Conservation (phyloP, 2,329 filamentous ascomycete genomes). For the Venturia effusa region DNA sequence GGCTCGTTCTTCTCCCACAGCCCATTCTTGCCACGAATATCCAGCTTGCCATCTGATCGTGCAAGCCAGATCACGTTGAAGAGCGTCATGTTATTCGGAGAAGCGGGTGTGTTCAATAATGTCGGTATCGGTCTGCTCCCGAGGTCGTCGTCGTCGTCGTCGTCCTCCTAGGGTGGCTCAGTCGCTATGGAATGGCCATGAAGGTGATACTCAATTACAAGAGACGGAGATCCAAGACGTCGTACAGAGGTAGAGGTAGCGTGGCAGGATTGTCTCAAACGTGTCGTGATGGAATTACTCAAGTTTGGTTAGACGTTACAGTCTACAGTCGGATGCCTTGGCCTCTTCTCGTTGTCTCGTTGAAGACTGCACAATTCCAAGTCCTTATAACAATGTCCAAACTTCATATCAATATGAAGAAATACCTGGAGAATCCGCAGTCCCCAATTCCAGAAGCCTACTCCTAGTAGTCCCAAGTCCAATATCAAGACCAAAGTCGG, state of each 20-base stretch:
- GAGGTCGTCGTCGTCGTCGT: too few species aligned
- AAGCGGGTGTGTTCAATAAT: background rate
- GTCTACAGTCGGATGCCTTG: background rate
- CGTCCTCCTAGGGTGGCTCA: background rate
- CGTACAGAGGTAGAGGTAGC: too few species aligned
- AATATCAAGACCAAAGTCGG: too few species aligned
- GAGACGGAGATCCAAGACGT: too few species aligned
- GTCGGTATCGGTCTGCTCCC: background rate
- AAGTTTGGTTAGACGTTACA: background rate
- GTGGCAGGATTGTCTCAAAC: too few species aligned
- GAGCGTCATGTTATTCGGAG: conserved; percentile 25
- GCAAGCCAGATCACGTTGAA: conserved; percentile 38
- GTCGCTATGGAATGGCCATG: background rate
- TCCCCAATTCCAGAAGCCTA: too few species aligned
- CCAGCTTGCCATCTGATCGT: conserved; percentile 38
- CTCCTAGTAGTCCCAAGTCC: too few species aligned
- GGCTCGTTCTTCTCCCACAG: conserved; percentile 40
- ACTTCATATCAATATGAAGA: too few species aligned
- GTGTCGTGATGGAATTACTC: background rate
- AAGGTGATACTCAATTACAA: background rate
- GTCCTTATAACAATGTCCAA: too few species aligned
- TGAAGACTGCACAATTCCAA: background rate
- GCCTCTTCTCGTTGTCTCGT: background rate
- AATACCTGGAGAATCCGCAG: too few species aligned
- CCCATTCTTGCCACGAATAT: conserved; percentile 36